Evolutionary conservation across 2,329 filamentous ascomycete genomes (phyloP), one percentile per base, ranked within the genome.

Genomic region (Rhynchosporium secalis): DNA sequence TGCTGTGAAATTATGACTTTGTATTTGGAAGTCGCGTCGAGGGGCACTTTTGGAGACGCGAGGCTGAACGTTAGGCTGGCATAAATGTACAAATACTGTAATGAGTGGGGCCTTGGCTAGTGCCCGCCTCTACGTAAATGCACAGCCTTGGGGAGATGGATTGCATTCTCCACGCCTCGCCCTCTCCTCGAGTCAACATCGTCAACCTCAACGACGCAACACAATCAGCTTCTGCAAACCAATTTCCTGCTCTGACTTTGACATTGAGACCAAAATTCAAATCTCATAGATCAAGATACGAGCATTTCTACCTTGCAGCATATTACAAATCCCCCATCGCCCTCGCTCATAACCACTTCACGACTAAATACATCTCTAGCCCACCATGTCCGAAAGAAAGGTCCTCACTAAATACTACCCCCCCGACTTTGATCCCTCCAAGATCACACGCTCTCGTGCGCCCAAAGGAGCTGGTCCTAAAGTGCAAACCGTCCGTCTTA

Each of bases 391-490:
- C 69, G 91, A 96, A 79, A 86, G 91, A 72, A 95, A 95, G 78
- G 91, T 94, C 55, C 81, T 92, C 65, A 80, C 77, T 66, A 85
- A 85, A 74, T 85, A 85, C 75, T 86, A 83, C 71, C 85, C 85
- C 77, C 90, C 88, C 3, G 77, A 98, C 75, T 99, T 98, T 77
- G 95, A 99, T 76, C 94, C 94, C 12, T 86, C 86, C 31, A 87
- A 90, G 71, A 85, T 98, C 77, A 82, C 83, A 31, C 86, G 91
- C 20, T 83, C 83, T 49, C 87, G 86, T 65, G 87, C 80, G 33
- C 85, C 86, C 8, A 93, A 93, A 74, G 80, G 86, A 61, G 83
- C 84, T 6, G 93, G 91, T 0, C 91, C 91, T 0, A 91, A 91
- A 70, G 83, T 92, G 8, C 91, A 96, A 72, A 92, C 89, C 0